Base-by-base conservation (phyloP, 768 basidiomycete species). In the Tricholoma bakamatsutake region DNA sequence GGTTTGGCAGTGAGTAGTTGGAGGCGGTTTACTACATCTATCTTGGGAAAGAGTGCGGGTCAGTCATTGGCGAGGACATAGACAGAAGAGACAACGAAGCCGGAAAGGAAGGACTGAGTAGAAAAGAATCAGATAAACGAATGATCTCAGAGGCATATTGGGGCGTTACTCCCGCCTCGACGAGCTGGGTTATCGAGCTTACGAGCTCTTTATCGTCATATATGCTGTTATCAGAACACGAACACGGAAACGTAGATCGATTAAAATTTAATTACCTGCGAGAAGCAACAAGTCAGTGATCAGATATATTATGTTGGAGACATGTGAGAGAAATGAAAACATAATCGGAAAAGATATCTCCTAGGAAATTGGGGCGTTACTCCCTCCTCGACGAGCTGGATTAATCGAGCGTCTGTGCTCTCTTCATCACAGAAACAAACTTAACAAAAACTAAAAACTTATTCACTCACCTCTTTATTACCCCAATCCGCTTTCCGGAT, bases 321-420 rank as follows among this genome's bases (percentile, higher is more conserved):
- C 50, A 24, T 24, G 21, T 24, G 21, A 24, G 27, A 33, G 57
- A 35, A 50, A 37, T 24, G 21, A 24, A 28, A 46, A 2, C 52
- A 34, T 10, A 18, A 64, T 81, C 79, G 81, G 79, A 73, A 62
- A 60, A 64, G 63, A 52, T 53, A 80, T 90, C 79, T 90, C 89
- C 87, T 70, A 67, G 82, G 79, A 77, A 76, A 59, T 63, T 75
- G 85, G 85, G 85, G 88, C 87, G 88, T 90, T 88, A 90, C 87
- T 90, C 88, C 89, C 84, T 74, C 83, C 85, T 93, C 90, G 77
- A 89, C 78, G 92, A 93, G 92, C 91, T 93, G 91, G 87, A 90
- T 93, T 92, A 48, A 81, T 84, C 82, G 87, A 88, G 87, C 87
- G 68, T 67, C 53, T 54, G 59, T 61, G 82, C 87, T 87, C 87